These are phyloP conservation scores for Papiliotrema nemorosa DNA, from an alignment of 1,284 basidiomycete species.

Conservation along the genomic window DNA sequence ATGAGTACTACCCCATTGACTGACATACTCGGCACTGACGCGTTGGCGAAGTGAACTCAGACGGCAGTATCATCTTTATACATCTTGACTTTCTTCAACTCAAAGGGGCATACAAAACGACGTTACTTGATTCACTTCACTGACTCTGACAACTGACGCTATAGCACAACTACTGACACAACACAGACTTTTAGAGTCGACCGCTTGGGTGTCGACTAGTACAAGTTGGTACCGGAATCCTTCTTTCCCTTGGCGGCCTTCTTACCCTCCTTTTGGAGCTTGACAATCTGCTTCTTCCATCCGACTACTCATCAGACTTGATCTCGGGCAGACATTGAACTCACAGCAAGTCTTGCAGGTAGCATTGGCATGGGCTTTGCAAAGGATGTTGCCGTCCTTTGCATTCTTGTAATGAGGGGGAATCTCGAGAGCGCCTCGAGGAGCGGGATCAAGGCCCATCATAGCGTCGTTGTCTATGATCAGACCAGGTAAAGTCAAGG, in stretches of 20 bases:
- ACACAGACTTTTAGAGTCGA: no score
- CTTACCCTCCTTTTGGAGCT: conserved; percentile 47
- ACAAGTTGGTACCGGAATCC: conserved; percentile 32
- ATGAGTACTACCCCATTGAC: no score
- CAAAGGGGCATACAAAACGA: no score
- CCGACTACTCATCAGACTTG: conserved; percentile 28
- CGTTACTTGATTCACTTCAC: no score
- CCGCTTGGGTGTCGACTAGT: no score
- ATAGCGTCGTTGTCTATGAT: conserved; percentile 47
- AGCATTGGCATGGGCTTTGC: conserved; percentile 47
- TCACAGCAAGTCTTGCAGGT: conserved; percentile 49
- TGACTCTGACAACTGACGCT: no score
- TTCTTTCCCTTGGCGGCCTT: conserved; percentile 41
- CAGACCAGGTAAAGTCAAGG: no score
- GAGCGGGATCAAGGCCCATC: conserved; percentile 44
- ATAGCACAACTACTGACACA: no score
- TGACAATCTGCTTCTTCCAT: conserved; percentile 50
- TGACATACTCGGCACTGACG: no score
- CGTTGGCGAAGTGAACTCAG: no score
- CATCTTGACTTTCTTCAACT: no score
- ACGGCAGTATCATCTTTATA: no score
- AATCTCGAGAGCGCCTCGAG: conserved; percentile 42
- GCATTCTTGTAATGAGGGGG: conserved; percentile 43
- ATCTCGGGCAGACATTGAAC: conserved; percentile 10
- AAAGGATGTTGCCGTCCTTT: conserved; percentile 47